Conservation (phyloP, 148 eudicot species). For the Rhododendron mucronatum region DNA sequence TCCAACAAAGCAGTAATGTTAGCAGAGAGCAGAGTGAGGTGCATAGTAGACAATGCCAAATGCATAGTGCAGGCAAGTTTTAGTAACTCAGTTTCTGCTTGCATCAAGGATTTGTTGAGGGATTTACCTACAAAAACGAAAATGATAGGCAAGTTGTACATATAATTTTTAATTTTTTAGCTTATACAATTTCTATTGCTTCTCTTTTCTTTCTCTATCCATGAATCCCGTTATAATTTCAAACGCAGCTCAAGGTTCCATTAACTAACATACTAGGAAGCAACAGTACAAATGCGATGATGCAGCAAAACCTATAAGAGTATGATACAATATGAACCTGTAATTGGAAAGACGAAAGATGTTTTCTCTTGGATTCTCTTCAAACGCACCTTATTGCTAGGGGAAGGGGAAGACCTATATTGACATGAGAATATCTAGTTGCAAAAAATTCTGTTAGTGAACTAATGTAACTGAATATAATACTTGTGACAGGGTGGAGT, state of each 20-base stretch:
- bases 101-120: neutral
- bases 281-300: neutral
- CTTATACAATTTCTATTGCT: neutral
- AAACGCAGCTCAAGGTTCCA: neutral
- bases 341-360: neutral
- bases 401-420: neutral
- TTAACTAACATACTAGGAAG: neutral
- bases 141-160: neutral
- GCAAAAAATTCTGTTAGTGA: neutral
- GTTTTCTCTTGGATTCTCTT: neutral
- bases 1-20: constrained; percentile 60
- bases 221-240: neutral
- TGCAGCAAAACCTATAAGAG: neutral
- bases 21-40: constrained; percentile 82
- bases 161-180: neutral
- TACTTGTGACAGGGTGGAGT: neutral
- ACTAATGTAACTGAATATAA: neutral
- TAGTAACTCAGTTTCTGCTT: neutral
- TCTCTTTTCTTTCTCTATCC: neutral
- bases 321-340: neutral
- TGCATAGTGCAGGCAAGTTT: constrained; percentile 69
- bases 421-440: neutral
- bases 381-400: neutral
- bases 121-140: neutral
- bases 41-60: constrained; percentile 88